Evolutionary conservation across 805 yeast species (phyloP), one percentile per base, ranked within the genome.

Genomic region (Ogataea wickerhamii): DNA sequence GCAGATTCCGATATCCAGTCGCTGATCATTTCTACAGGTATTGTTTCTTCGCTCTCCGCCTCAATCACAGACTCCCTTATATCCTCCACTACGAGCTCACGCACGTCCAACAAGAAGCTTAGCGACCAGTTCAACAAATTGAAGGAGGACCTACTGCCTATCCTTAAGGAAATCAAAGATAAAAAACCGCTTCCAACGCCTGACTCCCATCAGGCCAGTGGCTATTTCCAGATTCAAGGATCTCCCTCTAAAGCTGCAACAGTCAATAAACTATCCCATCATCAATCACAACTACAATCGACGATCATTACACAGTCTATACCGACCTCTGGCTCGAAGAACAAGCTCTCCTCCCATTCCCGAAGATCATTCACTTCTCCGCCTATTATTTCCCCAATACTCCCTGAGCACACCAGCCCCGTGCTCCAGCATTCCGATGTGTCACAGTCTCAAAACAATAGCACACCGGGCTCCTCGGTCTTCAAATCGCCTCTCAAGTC

Each of bases 171-270:
- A 34, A 66, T 74, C 32, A 82, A 82, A 51, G 88, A 82, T 56
- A 61, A 74, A 45, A 73, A 77, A 50, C 87, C 87, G 4, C 64
- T 82, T 36, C 87, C 87, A 0, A 76, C 82, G 0, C 87, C 84
- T 5, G 72, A 41, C 27, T 28, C 41, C 31, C 28, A 14, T 25
- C 36, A 28, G 32, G 23, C 20, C 28, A 10, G 14, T 27, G 23
- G 36, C 3, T 34, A 41, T 25, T 10, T 31, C 13, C 29, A 34
- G 24, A 40, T 39, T 6, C 43, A 27, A 22, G 33, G 16, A 8
- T 44, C 48, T 19, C 40, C 43, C 7, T 13, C 28, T 17, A 19
- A 31, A 11, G 33, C 30, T 4, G 25, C 30, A 18, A 46, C 53
- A 1, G 49, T 51, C 0, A 26, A 23, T 3, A 39, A 26, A 12